phyloP scores from a whole-genome alignment of 2,329 filamentous ascomycete species.

The Fusarium tricinctum region DNA sequence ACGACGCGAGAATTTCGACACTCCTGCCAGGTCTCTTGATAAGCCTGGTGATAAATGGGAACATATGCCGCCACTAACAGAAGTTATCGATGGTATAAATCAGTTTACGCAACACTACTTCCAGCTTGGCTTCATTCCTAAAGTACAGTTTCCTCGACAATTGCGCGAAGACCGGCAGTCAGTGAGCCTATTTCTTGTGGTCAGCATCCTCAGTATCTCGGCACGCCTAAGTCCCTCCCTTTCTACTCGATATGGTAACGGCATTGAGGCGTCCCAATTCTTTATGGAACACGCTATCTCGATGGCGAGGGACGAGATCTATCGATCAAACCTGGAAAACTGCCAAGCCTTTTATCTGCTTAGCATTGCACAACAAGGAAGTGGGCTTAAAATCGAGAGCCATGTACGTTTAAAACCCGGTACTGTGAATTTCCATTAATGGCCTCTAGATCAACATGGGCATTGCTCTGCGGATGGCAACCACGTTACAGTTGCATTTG shows the following conservation, averaged over 20 bases:
- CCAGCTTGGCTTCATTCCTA: slow-evolving; percentile 71
- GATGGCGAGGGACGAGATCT: slow-evolving; percentile 65
- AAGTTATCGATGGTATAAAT: slow-evolving; percentile 66
- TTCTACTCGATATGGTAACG: slow-evolving; percentile 63
- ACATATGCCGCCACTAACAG: slow-evolving; percentile 62
- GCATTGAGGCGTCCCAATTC: slow-evolving; percentile 65
- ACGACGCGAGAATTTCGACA: slow-evolving; percentile 54
- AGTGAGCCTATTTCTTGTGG: slow-evolving; percentile 68
- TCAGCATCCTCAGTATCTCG: slow-evolving; percentile 69
- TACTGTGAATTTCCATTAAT: neutral
- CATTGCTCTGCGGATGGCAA: slow-evolving; percentile 69
- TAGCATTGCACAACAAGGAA: slow-evolving; percentile 71
- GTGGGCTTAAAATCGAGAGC: slow-evolving; percentile 66
- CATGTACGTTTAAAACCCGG: slow-evolving; percentile 59
- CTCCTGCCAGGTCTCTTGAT: slow-evolving; percentile 40
- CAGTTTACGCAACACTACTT: slow-evolving; percentile 70
- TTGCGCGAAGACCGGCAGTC: slow-evolving; percentile 63
- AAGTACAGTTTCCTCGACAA: slow-evolving; percentile 63
- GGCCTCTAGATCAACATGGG: slow-evolving; percentile 66
- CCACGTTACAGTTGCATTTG: slow-evolving; percentile 67
- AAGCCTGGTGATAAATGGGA: slow-evolving; percentile 61
- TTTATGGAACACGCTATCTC: slow-evolving; percentile 66
- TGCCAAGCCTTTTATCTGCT: slow-evolving; percentile 72
- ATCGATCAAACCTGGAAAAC: slow-evolving; percentile 64
- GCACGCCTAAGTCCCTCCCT: slow-evolving; percentile 67